These are phyloP conservation scores for Raffaelea ambrosiae DNA, from an alignment of 2,329 filamentous ascomycete species.

Conservation along the genomic window DNA sequence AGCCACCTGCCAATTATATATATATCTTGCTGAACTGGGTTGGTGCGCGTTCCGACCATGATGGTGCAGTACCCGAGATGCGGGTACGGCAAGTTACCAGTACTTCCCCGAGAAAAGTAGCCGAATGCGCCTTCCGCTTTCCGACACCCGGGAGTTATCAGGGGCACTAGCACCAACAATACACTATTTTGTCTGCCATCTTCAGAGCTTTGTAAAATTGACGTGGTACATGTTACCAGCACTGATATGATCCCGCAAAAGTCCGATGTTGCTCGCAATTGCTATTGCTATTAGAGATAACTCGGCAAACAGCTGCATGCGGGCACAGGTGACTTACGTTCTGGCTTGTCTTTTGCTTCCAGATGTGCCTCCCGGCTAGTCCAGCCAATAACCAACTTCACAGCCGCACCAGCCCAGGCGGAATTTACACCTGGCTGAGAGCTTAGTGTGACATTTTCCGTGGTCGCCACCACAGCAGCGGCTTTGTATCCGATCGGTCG, in stretches of 20 bases:
- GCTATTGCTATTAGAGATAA: neutral
- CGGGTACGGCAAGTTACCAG: too few relatives aligned
- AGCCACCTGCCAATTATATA: too few relatives aligned
- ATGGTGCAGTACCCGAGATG: too few relatives aligned
- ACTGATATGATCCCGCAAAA: neutral
- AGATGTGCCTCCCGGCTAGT: slow-evolving; percentile 15
- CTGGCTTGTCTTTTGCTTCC: slow-evolving; percentile 11
- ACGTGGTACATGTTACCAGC: neutral
- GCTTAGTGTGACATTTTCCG: slow-evolving; percentile 2
- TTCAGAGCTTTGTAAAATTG: neutral
- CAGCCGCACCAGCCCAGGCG: slow-evolving; percentile 6
- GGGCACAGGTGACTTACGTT: too few relatives aligned
- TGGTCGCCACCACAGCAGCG: slow-evolving; percentile 4
- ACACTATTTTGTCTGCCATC: neutral
- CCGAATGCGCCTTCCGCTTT: too few relatives aligned
- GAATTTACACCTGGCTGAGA: neutral
- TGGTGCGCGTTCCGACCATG: too few relatives aligned
- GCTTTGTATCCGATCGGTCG: slow-evolving; percentile 8
- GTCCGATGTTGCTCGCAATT: neutral
- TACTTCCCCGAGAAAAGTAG: too few relatives aligned
- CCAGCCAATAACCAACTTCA: slow-evolving; percentile 17
- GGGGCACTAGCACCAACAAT: too few relatives aligned
- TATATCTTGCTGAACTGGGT: too few relatives aligned
- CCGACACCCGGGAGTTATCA: too few relatives aligned
- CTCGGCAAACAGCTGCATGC: too few relatives aligned